These are phyloP conservation scores for Leishmania gerbilli DNA, from an alignment of 208 protist species.

Conservation along the genomic window DNA sequence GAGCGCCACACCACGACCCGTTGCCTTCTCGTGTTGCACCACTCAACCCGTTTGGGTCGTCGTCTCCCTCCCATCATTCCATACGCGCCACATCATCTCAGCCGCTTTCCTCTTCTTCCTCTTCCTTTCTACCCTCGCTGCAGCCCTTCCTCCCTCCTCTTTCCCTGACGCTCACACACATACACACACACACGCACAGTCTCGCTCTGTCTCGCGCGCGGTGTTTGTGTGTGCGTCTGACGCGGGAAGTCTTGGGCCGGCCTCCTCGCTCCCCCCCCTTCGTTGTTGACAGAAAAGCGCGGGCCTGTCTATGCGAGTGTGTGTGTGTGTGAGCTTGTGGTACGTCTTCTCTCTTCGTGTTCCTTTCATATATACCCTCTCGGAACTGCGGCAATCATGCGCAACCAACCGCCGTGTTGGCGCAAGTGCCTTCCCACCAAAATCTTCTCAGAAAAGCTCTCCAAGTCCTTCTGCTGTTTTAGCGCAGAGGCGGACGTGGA, in stretches of 20 bases:
- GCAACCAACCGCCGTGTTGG: conserved; percentile 22
- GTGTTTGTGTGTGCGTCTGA: not conserved
- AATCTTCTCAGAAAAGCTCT: conserved; percentile 38
- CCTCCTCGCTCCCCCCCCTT: not conserved
- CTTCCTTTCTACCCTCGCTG: too few species aligned
- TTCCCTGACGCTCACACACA: not conserved
- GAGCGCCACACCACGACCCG: too few species aligned
- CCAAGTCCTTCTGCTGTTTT: conserved; percentile 50
- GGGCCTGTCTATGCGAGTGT: not conserved
- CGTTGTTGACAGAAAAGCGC: not conserved
- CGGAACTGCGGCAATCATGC: conserved; percentile 15
- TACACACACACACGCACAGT: conserved; percentile 1
- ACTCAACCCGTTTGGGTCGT: too few species aligned
- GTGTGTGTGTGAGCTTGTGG: not conserved
- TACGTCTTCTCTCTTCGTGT: not conserved
- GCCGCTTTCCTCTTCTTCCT: too few species aligned
- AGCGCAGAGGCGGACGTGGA: conserved; percentile 31
- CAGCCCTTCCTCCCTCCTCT: too few species aligned
- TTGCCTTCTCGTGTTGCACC: too few species aligned
- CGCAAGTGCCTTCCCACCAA: conserved; percentile 28
- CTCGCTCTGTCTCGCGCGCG: conserved; percentile 5
- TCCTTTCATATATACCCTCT: not conserved
- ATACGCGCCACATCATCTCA: too few species aligned
- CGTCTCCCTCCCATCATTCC: too few species aligned
- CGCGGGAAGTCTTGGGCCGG: not conserved